phyloP scores from a whole-genome alignment of 2,329 filamentous ascomycete genomes.

The Cladobotryum protrusum region DNA sequence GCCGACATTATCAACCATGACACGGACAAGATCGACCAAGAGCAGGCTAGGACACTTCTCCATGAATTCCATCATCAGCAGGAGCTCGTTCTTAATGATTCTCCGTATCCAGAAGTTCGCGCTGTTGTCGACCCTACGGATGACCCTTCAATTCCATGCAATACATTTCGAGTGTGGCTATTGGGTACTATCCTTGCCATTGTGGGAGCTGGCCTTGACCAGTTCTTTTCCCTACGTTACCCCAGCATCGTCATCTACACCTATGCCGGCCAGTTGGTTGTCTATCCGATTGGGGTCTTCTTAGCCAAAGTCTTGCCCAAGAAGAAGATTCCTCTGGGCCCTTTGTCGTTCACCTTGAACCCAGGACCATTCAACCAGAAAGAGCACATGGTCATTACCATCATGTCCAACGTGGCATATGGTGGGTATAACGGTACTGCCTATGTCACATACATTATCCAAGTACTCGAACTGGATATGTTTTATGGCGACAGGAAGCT shows the following conservation, averaged over 20 bases:
- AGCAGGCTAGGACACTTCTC: constrained; percentile 15
- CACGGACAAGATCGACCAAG: constrained; percentile 9
- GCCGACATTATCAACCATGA: constrained; percentile 30
- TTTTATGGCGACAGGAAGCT: constrained; percentile 38
- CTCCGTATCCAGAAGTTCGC: constrained; percentile 37
- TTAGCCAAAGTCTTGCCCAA: constrained; percentile 22
- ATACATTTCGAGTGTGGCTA: constrained; percentile 35
- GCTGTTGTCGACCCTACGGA: constrained; percentile 40
- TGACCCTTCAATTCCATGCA: constrained; percentile 32
- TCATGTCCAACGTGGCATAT: constrained; percentile 49
- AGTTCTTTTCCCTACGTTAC: constrained; percentile 37
- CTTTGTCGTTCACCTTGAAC: constrained; percentile 31
- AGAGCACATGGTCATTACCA: constrained; percentile 48
- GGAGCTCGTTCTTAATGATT: constrained; percentile 28
- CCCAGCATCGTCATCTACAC: constrained; percentile 35
- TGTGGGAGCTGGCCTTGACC: constrained; percentile 16
- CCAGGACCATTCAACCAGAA: constrained; percentile 48
- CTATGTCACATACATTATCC: constrained; percentile 40
- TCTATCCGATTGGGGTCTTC: constrained; percentile 31
- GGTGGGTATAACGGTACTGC: constrained; percentile 37
- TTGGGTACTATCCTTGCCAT: constrained; percentile 33
- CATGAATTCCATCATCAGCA: constrained; percentile 16
- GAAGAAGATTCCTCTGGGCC: constrained; percentile 3
- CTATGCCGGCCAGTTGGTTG: constrained; percentile 35
- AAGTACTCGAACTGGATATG: constrained; percentile 37